A percentile compares a stretch with the other conserved stretches of the same genome.
Evolutionary conservation across 2,329 filamentous ascomycete species (phyloP).

Genomic region (Fusarium coffeatum): DNA sequence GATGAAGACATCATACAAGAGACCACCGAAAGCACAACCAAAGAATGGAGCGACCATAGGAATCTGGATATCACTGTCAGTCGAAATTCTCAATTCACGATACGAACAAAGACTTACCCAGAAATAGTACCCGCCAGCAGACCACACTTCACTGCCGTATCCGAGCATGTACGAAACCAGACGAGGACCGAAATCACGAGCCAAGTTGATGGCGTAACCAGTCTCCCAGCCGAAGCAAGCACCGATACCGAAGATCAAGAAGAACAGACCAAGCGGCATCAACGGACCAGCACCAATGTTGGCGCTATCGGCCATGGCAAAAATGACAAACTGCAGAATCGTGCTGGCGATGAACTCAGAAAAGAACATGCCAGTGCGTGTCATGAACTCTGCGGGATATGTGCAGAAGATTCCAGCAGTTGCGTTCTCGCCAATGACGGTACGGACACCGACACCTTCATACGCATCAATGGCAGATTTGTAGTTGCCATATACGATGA

Average conservation of each 20-base stretch:
- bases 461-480: constrained; percentile 72
- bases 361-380: constrained; percentile 74
- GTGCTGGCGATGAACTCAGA: constrained; percentile 76
- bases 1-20: constrained; percentile 74
- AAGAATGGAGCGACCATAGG: constrained; percentile 78
- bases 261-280: constrained; percentile 73
- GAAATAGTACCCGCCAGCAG: constrained; percentile 76
- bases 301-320: constrained; percentile 70
- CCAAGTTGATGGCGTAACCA: constrained; percentile 79
- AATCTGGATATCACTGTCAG: constrained; percentile 58
- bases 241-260: constrained; percentile 78
- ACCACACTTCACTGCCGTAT: constrained; percentile 75
- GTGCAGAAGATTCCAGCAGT: constrained; percentile 80
- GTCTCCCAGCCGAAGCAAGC: constrained; percentile 82
- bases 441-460: constrained; percentile 72
- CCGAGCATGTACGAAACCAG: constrained; percentile 75
- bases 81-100: neutral
- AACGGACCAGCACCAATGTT: constrained; percentile 67
- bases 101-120: constrained; percentile 63
- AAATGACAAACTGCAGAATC: constrained; percentile 78
- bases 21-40: constrained; percentile 72
- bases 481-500: constrained; percentile 72
- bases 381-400: constrained; percentile 75
- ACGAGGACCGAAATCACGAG: constrained; percentile 77
- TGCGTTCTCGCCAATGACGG: constrained; percentile 68